A percentile compares a stretch with the other conserved stretches of the same genome.
These are phyloP conservation scores for Datisca glomerata DNA, from an alignment of 306 rosid species.

Conservation along the genomic window DNA sequence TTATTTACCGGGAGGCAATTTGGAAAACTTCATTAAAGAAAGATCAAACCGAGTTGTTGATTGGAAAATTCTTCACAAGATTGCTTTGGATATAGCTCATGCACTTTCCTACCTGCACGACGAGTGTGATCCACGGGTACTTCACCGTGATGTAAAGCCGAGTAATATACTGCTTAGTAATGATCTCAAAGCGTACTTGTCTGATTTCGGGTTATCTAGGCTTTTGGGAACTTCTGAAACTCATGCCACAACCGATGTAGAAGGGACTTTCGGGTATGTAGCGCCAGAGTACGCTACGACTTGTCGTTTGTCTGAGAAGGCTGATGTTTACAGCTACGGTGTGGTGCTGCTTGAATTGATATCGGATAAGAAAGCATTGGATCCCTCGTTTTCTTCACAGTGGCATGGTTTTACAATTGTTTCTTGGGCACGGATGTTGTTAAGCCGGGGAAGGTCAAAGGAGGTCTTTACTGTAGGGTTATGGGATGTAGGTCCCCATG, in stretches of 20 bases:
- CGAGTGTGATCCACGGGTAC: constrained; percentile 55
- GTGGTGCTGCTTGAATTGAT: constrained; percentile 56
- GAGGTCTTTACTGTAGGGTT: constrained; percentile 10
- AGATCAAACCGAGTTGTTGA: constrained; percentile 27
- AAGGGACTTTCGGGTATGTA: constrained; percentile 68
- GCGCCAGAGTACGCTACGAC: constrained; percentile 75
- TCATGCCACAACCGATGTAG: constrained; percentile 69
- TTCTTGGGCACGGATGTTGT: constrained; percentile 38
- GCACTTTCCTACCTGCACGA: constrained; percentile 62
- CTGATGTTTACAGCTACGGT: constrained; percentile 63
- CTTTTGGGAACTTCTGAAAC: constrained; percentile 59
- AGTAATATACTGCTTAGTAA: constrained; percentile 63
- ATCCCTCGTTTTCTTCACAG: constrained; percentile 50
- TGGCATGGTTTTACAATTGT: constrained; percentile 68
- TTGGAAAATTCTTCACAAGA: constrained; percentile 47
- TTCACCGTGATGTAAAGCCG: constrained; percentile 73
- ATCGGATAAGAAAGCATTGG: constrained; percentile 55
- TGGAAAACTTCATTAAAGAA: constrained; percentile 49
- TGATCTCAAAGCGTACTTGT: constrained; percentile 45
- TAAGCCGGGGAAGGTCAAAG: constrained; percentile 2
- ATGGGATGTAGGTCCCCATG: constrained; percentile 8
- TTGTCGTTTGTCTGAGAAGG: constrained; percentile 58
- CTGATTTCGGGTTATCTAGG: constrained; percentile 64
- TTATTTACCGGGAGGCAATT: constrained; percentile 65
- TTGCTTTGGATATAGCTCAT: constrained; percentile 49